Conservation (phyloP, 768 basidiomycete species). For the Agrocybe chaxingu region DNA sequence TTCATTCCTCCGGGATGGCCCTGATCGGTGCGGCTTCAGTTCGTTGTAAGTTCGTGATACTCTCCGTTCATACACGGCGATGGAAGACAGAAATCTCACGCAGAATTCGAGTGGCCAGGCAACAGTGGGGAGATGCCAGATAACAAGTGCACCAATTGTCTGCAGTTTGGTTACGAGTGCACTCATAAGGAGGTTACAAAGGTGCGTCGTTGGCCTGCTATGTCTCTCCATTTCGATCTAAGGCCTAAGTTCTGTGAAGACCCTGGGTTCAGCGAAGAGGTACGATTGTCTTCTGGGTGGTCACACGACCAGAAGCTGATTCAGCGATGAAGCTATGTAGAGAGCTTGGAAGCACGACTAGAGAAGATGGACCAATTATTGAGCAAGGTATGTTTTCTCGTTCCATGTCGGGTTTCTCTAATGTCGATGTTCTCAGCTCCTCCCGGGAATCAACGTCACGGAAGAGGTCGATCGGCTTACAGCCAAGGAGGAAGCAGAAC, state of each 20-base stretch:
- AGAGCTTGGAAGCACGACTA: slow-evolving; percentile 57
- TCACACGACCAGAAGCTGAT: slow-evolving; percentile 21
- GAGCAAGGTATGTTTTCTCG: slow-evolving; percentile 37
- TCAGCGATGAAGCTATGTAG: slow-evolving; percentile 48
- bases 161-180: slow-evolving; percentile 55
- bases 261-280: slow-evolving; percentile 64
- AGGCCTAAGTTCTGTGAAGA: slow-evolving; percentile 21
- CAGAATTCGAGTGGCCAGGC: slow-evolving; percentile 34
- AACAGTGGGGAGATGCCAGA: slow-evolving; percentile 67
- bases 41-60: slow-evolving; percentile 26
- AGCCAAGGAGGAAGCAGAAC: slow-evolving; percentile 34
- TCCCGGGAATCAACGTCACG: slow-evolving; percentile 63
- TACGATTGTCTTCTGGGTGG: slow-evolving; percentile 21
- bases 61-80: neutral
- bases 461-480: slow-evolving; percentile 47
- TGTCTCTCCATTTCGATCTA: neutral
- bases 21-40: slow-evolving; percentile 16
- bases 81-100: slow-evolving; percentile 1
- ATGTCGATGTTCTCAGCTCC: slow-evolving; percentile 10
- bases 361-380: slow-evolving; percentile 65
- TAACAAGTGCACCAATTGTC: slow-evolving; percentile 63
- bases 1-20: neutral
- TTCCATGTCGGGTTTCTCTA: neutral
- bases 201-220: slow-evolving; percentile 33
- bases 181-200: slow-evolving; percentile 69